Base-by-base conservation (phyloP, 805 yeast genomes). In the Yarrowia keelungensis region DNA sequence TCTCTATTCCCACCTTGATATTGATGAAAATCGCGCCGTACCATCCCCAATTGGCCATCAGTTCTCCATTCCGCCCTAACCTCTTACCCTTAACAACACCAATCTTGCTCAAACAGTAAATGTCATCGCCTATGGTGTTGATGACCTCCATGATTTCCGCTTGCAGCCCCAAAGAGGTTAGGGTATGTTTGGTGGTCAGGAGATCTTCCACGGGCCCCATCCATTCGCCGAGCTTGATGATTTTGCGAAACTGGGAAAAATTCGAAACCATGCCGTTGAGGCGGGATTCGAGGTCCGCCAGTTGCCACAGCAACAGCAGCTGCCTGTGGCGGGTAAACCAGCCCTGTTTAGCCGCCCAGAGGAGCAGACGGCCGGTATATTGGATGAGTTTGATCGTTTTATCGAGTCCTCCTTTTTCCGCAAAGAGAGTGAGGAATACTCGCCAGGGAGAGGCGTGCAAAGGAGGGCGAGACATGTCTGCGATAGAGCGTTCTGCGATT, bases 171-270 rank as follows among this genome's bases (percentile, higher is more conserved):
- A 62, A 16, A 1, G 56, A 47, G 15, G 56, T 38, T 1, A 47
- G 15, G 1, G 67, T 12, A 39, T 47, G 19, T 10, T 47, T 47
- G 15, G 67, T 14, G 7, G 54, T 62, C 58, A 58, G 47, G 53
- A 68, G 70, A 68, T 54, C 61, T 49, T 49, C 61, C 7, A 42
- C 67, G 3, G 73, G 70, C 15, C 64, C 69, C 32, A 74, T 38
- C 77, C 76, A 76, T 67, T 75, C 75, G 35, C 75, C 76, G 19
- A 76, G 68, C 50, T 76, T 73, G 49, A 76, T 74, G 58, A 76
- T 69, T 62, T 74, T 74, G 47, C 79, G 73, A 42, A 76, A 76
- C 71, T 69, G 71, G 14, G 76, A 73, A 10, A 76, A 69, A 41
- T 75, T 71, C 14, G 73, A 69, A 7, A 72, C 74, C 64, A 74